These are phyloP conservation scores for Alternaria sp. DNA, from an alignment of 2,329 filamentous ascomycete genomes.

Conservation along the genomic window DNA sequence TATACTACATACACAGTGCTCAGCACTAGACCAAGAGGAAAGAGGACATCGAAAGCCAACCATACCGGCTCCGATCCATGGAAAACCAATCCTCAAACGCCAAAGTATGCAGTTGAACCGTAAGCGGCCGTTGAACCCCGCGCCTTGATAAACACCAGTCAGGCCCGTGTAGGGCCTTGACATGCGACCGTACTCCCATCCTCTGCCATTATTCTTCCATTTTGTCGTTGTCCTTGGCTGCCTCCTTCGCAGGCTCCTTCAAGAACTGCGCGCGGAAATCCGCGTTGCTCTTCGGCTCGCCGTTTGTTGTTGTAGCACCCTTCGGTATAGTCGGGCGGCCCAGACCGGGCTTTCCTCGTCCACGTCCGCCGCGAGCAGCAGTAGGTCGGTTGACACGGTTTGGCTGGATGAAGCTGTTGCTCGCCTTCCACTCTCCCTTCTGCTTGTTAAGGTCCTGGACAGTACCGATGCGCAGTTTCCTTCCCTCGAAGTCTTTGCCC, in stretches of 20 bases:
- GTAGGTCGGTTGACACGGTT: conserved; percentile 37
- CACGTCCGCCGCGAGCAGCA: conserved; percentile 32
- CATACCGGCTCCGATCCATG: background rate
- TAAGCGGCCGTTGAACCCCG: background rate
- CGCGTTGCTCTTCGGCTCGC: conserved; percentile 60
- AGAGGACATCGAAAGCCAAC: background rate
- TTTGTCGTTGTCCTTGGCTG: conserved; percentile 26
- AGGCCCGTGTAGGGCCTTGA: conserved; percentile 10
- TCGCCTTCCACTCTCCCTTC: conserved; percentile 48
- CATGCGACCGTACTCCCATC: conserved; percentile 21
- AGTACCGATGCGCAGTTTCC: conserved; percentile 55
- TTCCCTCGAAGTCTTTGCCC: conserved; percentile 48
- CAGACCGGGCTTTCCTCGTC: conserved; percentile 36
- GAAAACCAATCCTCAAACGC: background rate
- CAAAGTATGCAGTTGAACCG: conserved; percentile 5
- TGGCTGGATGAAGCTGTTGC: conserved; percentile 40
- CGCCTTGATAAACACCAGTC: conserved; percentile 17
- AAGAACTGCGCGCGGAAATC: conserved; percentile 64
- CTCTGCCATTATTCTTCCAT: conserved; percentile 36
- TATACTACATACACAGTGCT: conserved; percentile 5
- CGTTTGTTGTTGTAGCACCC: conserved; percentile 16
- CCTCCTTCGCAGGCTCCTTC: conserved; percentile 36
- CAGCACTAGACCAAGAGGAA: background rate
- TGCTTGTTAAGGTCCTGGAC: conserved; percentile 56
- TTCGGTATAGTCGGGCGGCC: conserved; percentile 37